Conservation (phyloP, 352 stramenopile genomes). For the Phytophthora cactorum region DNA sequence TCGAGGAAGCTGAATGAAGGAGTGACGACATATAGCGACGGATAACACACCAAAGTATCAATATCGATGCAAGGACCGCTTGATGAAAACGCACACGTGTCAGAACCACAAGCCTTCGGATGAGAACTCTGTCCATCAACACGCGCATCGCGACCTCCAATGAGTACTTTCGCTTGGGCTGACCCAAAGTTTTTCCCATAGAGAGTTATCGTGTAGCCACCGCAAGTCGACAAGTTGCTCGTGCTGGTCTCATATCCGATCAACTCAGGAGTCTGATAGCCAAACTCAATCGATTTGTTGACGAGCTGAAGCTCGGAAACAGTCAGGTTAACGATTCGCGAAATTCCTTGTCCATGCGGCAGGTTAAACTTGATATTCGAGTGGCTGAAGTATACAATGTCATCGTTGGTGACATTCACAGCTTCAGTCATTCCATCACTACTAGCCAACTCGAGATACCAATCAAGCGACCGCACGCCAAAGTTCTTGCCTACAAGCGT, state of each 20-base stretch:
- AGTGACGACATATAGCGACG: slow-evolving; percentile 43
- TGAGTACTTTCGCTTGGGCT: slow-evolving; percentile 44
- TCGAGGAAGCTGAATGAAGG: slow-evolving; percentile 44
- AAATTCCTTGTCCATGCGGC: slow-evolving; percentile 53
- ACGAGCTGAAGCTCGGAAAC: slow-evolving; percentile 38
- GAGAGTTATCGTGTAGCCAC: slow-evolving; percentile 59
- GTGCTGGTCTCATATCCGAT: slow-evolving; percentile 48
- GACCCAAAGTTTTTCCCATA: slow-evolving; percentile 72
- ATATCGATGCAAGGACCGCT: slow-evolving; percentile 60
- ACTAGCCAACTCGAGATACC: slow-evolving; percentile 48
- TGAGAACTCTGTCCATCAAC: slow-evolving; percentile 50
- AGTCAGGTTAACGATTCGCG: slow-evolving; percentile 43
- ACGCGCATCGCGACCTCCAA: slow-evolving; percentile 62
- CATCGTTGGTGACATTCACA: slow-evolving; percentile 39
- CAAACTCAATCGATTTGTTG: slow-evolving; percentile 48
- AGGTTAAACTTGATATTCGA: slow-evolving; percentile 63
- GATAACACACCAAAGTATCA: slow-evolving; percentile 54
- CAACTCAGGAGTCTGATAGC: slow-evolving; percentile 50
- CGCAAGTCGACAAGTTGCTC: slow-evolving; percentile 66
- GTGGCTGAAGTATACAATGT: slow-evolving; percentile 68
- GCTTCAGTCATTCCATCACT: slow-evolving; percentile 26
- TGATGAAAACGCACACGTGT: slow-evolving; percentile 49
- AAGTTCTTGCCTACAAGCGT: slow-evolving; percentile 66
- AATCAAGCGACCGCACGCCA: slow-evolving; percentile 43
- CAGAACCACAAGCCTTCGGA: slow-evolving; percentile 36